A percentile compares a stretch with the other conserved stretches of the same genome.
Conservation (phyloP, 108 stramenopile genomes). For the Asterionellopsis glacialis region DNA sequence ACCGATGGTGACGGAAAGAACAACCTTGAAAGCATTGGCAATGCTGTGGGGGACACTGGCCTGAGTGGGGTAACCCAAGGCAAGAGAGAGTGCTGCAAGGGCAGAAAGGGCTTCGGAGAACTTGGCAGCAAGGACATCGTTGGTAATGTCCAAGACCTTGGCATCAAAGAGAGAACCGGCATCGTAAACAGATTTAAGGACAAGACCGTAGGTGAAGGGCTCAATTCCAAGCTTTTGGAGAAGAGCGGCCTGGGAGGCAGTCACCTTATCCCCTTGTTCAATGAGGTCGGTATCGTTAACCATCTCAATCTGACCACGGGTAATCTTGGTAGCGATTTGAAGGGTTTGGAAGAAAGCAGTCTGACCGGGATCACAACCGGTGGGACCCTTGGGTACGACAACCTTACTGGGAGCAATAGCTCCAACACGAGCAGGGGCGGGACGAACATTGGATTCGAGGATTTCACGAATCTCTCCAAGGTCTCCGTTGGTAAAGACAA, state of each 20-base stretch:
- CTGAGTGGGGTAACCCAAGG: slow-evolving; percentile 89
- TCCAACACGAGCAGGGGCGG: slow-evolving; percentile 97
- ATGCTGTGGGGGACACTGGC: slow-evolving; percentile 95
- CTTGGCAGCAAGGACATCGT: slow-evolving; percentile 88
- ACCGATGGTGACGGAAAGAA: slow-evolving; percentile 87
- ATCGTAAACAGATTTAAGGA: slow-evolving; percentile 90
- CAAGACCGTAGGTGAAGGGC: slow-evolving; percentile 97
- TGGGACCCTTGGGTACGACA: slow-evolving; percentile 94
- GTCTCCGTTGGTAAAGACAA: slow-evolving; percentile 99
- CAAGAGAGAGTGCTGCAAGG: slow-evolving; percentile 87
- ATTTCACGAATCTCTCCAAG: slow-evolving; percentile 81
- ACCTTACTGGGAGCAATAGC: slow-evolving; percentile 91
- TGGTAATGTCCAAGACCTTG: slow-evolving; percentile 94
- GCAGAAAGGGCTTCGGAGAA: slow-evolving; percentile 79
- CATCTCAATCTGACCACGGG: slow-evolving; percentile 97
- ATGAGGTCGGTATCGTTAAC: slow-evolving; percentile 92
- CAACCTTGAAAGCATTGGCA: slow-evolving; percentile 96
- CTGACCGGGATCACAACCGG: slow-evolving; percentile 99
- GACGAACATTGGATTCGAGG: slow-evolving; percentile 86
- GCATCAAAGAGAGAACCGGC: slow-evolving; percentile 95
- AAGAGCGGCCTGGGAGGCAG: slow-evolving; percentile 88
- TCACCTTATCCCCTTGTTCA: slow-evolving; percentile 89
- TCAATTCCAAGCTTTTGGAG: slow-evolving; percentile 95
- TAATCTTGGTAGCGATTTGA: slow-evolving; percentile 99
- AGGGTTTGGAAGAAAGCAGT: slow-evolving; percentile 99